Evolutionary conservation across 2,329 filamentous ascomycete genomes (phyloP).

Genomic region (Penicillium olsonii): DNA sequence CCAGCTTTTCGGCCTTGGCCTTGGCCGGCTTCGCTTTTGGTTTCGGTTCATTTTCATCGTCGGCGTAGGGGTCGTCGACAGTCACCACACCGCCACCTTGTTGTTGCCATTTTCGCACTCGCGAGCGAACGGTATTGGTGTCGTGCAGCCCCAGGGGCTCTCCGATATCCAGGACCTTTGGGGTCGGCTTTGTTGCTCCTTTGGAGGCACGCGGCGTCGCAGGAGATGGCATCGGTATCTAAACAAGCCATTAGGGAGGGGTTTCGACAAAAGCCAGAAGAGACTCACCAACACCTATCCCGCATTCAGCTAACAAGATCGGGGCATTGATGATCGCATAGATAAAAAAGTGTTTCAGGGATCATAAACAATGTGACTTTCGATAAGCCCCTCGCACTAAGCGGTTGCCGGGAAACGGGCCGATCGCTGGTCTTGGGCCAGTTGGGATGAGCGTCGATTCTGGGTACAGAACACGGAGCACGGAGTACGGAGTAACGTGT

Average conservation of each 20-base stretch:
- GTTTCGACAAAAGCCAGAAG: slow-evolving; percentile 1
- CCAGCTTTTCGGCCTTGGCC: slow-evolving; percentile 27
- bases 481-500: too few species aligned
- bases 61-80: slow-evolving; percentile 62
- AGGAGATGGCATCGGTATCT: slow-evolving; percentile 44
- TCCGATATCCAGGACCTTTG: slow-evolving; percentile 54
- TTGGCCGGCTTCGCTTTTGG: slow-evolving; percentile 25
- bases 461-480: too few species aligned
- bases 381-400: slow-evolving; percentile 24
- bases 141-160: slow-evolving; percentile 58
- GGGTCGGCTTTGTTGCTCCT: slow-evolving; percentile 58
- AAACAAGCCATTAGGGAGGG: not conserved
- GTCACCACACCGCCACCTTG: slow-evolving; percentile 67
- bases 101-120: slow-evolving; percentile 84
- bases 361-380: slow-evolving; percentile 12
- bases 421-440: not conserved
- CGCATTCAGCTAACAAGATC: slow-evolving; percentile 3
- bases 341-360: slow-evolving; percentile 7
- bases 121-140: slow-evolving; percentile 70
- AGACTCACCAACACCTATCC: slow-evolving; percentile 17
- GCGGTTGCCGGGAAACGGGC: slow-evolving; percentile 14
- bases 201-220: slow-evolving; percentile 42
- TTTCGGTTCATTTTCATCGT: slow-evolving; percentile 47
- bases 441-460: too few species aligned
- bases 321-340: slow-evolving; percentile 15